These are phyloP conservation scores for Penicillium thymicola DNA, from an alignment of 2,329 filamentous ascomycete genomes.

Conservation along the genomic window DNA sequence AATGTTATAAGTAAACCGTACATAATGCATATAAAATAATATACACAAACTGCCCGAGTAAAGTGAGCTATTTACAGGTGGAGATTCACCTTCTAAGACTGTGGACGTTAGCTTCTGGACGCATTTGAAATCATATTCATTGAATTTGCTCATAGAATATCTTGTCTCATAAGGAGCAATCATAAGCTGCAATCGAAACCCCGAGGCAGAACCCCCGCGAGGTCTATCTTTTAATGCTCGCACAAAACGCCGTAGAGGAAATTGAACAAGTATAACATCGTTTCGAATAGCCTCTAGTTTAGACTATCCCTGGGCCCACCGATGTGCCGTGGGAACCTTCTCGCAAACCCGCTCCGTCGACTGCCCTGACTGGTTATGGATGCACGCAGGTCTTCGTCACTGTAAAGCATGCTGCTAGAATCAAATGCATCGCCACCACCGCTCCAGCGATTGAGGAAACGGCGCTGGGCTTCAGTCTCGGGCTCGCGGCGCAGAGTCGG, in stretches of 20 bases:
- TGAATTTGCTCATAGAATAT: background rate
- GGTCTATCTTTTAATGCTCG: background rate
- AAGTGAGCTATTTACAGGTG: background rate
- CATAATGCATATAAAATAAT: conserved; percentile 8
- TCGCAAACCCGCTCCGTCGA: conserved; percentile 32
- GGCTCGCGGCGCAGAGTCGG: conserved; percentile 25
- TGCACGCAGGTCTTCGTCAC: conserved; percentile 33
- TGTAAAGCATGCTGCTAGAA: conserved; percentile 32
- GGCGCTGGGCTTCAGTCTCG: conserved; percentile 41
- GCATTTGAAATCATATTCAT: background rate
- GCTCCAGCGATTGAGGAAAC: conserved; percentile 40
- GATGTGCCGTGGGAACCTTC: conserved; percentile 39
- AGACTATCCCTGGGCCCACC: conserved; percentile 51
- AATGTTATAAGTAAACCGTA: background rate
- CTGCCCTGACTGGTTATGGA: conserved; percentile 31
- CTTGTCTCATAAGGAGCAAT: background rate
- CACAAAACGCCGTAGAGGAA: background rate
- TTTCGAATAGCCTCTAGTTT: conserved; percentile 34
- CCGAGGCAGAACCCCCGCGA: background rate
- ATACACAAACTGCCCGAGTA: background rate
- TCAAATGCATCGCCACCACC: conserved; percentile 34
- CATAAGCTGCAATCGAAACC: background rate
- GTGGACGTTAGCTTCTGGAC: background rate
- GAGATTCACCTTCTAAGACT: background rate
- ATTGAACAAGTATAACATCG: background rate